These are phyloP conservation scores for Backusella macrospora DNA, from an alignment of 192 early-diverging fungal species.

Conservation along the genomic window DNA sequence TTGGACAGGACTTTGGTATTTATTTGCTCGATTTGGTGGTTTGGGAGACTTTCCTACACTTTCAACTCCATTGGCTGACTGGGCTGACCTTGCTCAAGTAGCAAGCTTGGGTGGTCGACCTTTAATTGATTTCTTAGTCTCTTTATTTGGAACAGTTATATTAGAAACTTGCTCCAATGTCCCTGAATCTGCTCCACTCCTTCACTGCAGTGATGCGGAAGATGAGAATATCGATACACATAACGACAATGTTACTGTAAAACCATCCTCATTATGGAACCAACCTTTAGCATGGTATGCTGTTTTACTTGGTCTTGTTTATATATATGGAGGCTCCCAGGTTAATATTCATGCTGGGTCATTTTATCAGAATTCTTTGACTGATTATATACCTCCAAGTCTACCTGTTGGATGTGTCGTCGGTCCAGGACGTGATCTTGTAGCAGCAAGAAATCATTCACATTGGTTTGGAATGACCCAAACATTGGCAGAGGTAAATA, in stretches of 20 bases:
- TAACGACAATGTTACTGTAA: neutral
- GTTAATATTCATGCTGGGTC: conserved; percentile 16
- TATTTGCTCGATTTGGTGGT: conserved; percentile 9
- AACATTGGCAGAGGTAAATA: conserved; percentile 21
- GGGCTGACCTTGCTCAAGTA: conserved; percentile 20
- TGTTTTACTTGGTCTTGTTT: neutral
- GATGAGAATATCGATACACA: neutral
- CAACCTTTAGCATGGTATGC: neutral
- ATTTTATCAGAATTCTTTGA: conserved; percentile 16
- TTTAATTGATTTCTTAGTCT: conserved; percentile 19
- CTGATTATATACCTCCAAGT: conserved; percentile 2
- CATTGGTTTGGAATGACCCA: conserved; percentile 16
- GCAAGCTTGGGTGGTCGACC: conserved; percentile 16
- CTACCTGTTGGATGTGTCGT: conserved; percentile 24
- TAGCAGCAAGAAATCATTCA: neutral
- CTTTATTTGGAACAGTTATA: conserved; percentile 4
- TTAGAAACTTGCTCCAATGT: neutral
- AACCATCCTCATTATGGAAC: neutral
- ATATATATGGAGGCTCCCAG: conserved; percentile 18
- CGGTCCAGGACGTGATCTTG: conserved; percentile 1
- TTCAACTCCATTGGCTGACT: neutral
- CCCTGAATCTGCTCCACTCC: neutral
- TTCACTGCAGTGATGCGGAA: too few relatives aligned
- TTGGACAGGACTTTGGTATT: conserved; percentile 24
- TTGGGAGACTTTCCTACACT: conserved; percentile 17